Percentiles rank a stretch among this genome's conserved stretches.
phyloP scores from a whole-genome alignment of 495 filamentous ascomycete species.

The Xylaria curta region DNA sequence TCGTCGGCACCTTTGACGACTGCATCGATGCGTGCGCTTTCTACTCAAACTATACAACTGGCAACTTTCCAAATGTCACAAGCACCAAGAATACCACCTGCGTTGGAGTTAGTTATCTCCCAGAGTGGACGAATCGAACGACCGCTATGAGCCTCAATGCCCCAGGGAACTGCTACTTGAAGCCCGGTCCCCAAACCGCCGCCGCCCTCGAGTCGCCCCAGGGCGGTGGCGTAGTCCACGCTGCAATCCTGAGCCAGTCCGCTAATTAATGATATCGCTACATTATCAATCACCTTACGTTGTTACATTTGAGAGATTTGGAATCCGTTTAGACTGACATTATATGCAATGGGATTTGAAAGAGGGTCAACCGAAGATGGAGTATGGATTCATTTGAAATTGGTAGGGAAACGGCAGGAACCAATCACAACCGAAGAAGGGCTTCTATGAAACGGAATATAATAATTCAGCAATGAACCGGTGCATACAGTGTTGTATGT shows the following conservation, averaged over 20 bases:
- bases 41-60: not conserved
- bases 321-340: not conserved
- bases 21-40: conserved; percentile 7
- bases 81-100: not conserved
- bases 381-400: not conserved
- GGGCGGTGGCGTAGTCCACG: not conserved
- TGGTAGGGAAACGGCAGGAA: not conserved
- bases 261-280: too few relatives aligned
- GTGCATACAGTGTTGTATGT: not conserved
- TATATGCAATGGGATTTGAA: not conserved
- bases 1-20: not conserved
- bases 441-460: not conserved
- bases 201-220: not conserved
- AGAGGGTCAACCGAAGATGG: not conserved
- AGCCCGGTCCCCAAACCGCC: not conserved
- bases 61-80: not conserved
- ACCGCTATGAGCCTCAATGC: not conserved
- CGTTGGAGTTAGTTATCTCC: not conserved
- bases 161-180: conserved; percentile 1
- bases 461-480: not conserved
- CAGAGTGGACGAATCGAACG: not conserved
- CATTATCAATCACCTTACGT: not conserved
- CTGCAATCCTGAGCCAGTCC: not conserved
- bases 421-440: not conserved
- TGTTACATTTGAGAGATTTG: not conserved